Evolutionary conservation across 2,329 filamentous ascomycete species (phyloP).

Genomic region (Ramularia endophylla): DNA sequence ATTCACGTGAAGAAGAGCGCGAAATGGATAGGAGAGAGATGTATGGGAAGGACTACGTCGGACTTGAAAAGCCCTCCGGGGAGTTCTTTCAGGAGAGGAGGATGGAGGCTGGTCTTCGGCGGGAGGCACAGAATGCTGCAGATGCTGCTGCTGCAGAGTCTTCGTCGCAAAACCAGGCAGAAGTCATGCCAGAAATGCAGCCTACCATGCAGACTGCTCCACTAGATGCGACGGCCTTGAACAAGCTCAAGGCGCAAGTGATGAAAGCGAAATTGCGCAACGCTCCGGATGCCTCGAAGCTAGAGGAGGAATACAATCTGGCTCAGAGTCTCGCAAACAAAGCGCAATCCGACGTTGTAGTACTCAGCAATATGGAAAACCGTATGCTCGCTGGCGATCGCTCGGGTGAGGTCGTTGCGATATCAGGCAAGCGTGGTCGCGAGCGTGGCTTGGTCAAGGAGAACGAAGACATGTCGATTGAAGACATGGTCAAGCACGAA

Average conservation of each 20-base stretch:
- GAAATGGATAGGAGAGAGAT: conserved; percentile 76
- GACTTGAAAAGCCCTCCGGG: conserved; percentile 80
- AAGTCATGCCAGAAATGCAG: conserved; percentile 52
- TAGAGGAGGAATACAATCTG: conserved; percentile 79
- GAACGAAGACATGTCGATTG: conserved; percentile 92
- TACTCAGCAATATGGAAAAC: conserved; percentile 83
- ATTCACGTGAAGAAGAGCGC: conserved; percentile 86
- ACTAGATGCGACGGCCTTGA: conserved; percentile 73
- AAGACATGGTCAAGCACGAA: conserved; percentile 96
- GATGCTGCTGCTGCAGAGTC: conserved; percentile 21
- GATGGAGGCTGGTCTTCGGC: conserved; percentile 50
- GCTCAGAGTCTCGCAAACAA: conserved; percentile 55
- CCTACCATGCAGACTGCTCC: conserved; percentile 44
- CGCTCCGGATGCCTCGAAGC: conserved; percentile 64
- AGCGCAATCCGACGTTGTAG: conserved; percentile 62
- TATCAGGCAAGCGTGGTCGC: conserved; percentile 73
- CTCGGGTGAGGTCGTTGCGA: conserved; percentile 67
- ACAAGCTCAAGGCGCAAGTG: conserved; percentile 85
- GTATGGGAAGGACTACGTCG: conserved; percentile 79
- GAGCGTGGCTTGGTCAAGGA: conserved; percentile 82
- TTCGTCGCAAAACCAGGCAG: conserved; percentile 45
- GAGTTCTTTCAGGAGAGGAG: conserved; percentile 77
- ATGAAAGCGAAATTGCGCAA: conserved; percentile 90
- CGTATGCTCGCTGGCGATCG: conserved; percentile 75
- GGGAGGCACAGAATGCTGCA: conserved; percentile 28